phyloP scores from a whole-genome alignment of 805 yeast species.

The Metschnikowia hibisci region DNA sequence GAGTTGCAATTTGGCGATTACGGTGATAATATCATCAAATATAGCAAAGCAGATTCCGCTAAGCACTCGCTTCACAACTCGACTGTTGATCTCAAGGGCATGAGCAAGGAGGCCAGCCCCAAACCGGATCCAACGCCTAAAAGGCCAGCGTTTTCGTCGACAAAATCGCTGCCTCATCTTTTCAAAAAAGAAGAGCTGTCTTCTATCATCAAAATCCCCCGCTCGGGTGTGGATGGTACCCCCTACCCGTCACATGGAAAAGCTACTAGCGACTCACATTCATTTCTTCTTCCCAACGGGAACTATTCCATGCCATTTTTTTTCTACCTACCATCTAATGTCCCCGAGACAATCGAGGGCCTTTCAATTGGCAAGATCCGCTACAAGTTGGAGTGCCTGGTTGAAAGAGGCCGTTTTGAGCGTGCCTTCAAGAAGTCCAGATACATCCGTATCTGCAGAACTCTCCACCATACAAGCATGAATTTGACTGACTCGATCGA shows the following conservation, averaged over 20 bases:
- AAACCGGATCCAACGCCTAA: constrained; percentile 8
- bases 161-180: constrained; percentile 30
- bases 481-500: constrained; percentile 41
- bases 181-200: constrained; percentile 12
- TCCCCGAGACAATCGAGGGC: constrained; percentile 52
- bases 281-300: constrained; percentile 46
- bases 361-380: constrained; percentile 39
- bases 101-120: constrained; percentile 7
- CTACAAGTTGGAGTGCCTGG: constrained; percentile 41
- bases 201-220: constrained; percentile 26
- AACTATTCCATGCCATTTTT: constrained; percentile 50
- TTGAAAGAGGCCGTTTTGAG: constrained; percentile 43
- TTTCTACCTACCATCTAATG: constrained; percentile 41
- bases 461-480: constrained; percentile 38
- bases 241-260: constrained; percentile 22
- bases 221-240: constrained; percentile 41
- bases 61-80: constrained; percentile 14
- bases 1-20: constrained; percentile 37
- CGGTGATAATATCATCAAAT: constrained; percentile 32
- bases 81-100: constrained; percentile 7
- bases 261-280: constrained; percentile 18
- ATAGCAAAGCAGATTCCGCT: constrained; percentile 18
- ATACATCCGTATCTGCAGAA: constrained; percentile 43
- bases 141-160: constrained; percentile 27
- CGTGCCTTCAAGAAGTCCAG: constrained; percentile 32